A percentile compares a stretch with the other conserved stretches of the same genome.
Conservation (phyloP, 2,329 filamentous ascomycete species). For the Monilinia vaccinii-corymbosi region DNA sequence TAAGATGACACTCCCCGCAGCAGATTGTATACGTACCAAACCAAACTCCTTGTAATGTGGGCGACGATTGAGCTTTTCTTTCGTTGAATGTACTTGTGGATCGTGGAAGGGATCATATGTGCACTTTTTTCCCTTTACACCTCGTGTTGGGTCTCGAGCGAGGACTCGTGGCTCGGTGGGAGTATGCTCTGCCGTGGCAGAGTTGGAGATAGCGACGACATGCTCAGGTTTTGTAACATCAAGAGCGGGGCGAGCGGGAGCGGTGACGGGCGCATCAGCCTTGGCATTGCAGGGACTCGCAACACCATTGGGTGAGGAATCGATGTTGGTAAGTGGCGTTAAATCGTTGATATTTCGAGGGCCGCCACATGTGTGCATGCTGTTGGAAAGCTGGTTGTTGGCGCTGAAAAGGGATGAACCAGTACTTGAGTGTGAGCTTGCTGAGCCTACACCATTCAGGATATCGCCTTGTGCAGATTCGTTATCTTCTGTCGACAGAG, state of each 20-base stretch:
- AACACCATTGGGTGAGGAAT: slow-evolving; percentile 53
- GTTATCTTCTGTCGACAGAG: slow-evolving; percentile 39
- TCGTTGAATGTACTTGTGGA: slow-evolving; percentile 34
- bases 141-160: slow-evolving; percentile 47
- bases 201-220: slow-evolving; percentile 26
- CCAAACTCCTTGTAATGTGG: slow-evolving; percentile 55
- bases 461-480: slow-evolving; percentile 55
- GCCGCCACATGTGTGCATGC: slow-evolving; percentile 21
- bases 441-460: slow-evolving; percentile 61
- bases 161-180: slow-evolving; percentile 31
- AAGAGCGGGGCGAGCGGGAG: slow-evolving; percentile 26
- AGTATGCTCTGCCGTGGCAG: slow-evolving; percentile 17
- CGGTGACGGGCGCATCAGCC: slow-evolving; percentile 28
- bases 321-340: slow-evolving; percentile 57
- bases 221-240: slow-evolving; percentile 14
- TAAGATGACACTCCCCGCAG: slow-evolving; percentile 52
- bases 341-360: slow-evolving; percentile 36
- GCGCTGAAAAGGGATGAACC: slow-evolving; percentile 62
- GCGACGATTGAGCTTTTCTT: slow-evolving; percentile 48
- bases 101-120: slow-evolving; percentile 46
- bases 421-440: slow-evolving; percentile 62
- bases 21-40: slow-evolving; percentile 48
- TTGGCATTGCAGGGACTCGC: slow-evolving; percentile 41
- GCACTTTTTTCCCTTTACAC: slow-evolving; percentile 48
- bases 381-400: slow-evolving; percentile 19